A percentile compares a stretch with the other conserved stretches of the same genome.
Conservation (phyloP, 1,284 basidiomycete species). For the Cryptococcus hybrid region DNA sequence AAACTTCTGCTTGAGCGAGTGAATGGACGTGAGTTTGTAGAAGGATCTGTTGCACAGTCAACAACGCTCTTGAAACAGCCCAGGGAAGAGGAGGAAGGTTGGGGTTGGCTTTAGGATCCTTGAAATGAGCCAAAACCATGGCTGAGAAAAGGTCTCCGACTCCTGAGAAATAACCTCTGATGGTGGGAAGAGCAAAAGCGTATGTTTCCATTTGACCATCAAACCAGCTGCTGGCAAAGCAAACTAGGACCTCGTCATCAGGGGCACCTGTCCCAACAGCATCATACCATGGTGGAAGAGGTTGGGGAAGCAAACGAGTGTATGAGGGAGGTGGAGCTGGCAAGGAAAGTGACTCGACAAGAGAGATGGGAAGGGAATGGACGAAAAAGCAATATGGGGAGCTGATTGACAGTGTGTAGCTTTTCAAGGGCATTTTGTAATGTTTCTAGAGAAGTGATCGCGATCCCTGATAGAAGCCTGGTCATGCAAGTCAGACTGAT, state of each 20-base stretch:
- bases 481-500: not conserved
- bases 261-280: slow-evolving; percentile 19
- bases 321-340: slow-evolving; percentile 42
- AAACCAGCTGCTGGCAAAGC: slow-evolving; percentile 63
- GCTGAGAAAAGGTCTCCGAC: slow-evolving; percentile 98
- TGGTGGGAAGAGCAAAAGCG: slow-evolving; percentile 69
- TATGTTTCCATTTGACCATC: slow-evolving; percentile 54
- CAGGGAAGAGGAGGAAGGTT: slow-evolving; percentile 53
- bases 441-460: slow-evolving; percentile 64
- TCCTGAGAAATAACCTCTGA: slow-evolving; percentile 92
- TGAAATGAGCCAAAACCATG: slow-evolving; percentile 79
- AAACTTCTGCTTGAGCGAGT: slow-evolving; percentile 10
- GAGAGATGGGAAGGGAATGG: slow-evolving; percentile 58
- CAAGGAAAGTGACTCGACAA: slow-evolving; percentile 34
- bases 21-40: slow-evolving; percentile 62
- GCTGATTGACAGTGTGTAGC: slow-evolving; percentile 70
- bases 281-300: slow-evolving; percentile 36
- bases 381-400: slow-evolving; percentile 89
- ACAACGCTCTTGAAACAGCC: slow-evolving; percentile 68
- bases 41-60: slow-evolving; percentile 83
- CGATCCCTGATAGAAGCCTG: slow-evolving; percentile 70
- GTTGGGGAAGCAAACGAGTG: slow-evolving; percentile 26
- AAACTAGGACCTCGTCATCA: slow-evolving; percentile 62
- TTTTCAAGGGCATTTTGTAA: slow-evolving; percentile 67
- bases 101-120: slow-evolving; percentile 24